Evolutionary conservation across 2,329 filamentous ascomycete genomes (phyloP).

Genomic region (Tolypocladium endophyticum): DNA sequence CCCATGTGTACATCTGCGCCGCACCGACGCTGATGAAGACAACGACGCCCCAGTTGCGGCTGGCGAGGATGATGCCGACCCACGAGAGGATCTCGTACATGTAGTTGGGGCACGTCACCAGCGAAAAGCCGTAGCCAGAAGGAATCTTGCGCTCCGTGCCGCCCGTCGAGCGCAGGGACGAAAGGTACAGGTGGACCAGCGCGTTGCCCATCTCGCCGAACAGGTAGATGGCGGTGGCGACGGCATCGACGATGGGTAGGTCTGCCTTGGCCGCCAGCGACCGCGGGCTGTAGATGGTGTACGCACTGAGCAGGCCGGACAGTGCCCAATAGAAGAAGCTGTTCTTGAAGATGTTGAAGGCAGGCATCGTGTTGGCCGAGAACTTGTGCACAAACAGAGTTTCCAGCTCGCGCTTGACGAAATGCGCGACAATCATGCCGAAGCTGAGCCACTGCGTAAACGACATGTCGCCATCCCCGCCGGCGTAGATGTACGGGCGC

Average conservation of each 20-base stretch:
- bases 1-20: slow-evolving; percentile 79
- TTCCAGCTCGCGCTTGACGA: slow-evolving; percentile 90
- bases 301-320: slow-evolving; percentile 69
- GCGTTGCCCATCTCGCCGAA: slow-evolving; percentile 76
- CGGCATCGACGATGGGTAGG: slow-evolving; percentile 44
- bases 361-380: slow-evolving; percentile 88
- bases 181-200: slow-evolving; percentile 68
- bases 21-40: slow-evolving; percentile 66
- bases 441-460: slow-evolving; percentile 64
- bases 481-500: slow-evolving; percentile 52
- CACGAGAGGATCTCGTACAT: slow-evolving; percentile 85
- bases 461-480: slow-evolving; percentile 40
- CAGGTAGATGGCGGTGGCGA: slow-evolving; percentile 60
- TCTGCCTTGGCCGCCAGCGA: slow-evolving; percentile 51
- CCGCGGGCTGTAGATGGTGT: slow-evolving; percentile 72
- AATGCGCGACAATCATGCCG: slow-evolving; percentile 68
- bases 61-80: slow-evolving; percentile 71
- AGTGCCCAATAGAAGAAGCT: slow-evolving; percentile 87
- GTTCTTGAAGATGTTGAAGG: slow-evolving; percentile 87
- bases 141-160: slow-evolving; percentile 85
- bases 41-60: slow-evolving; percentile 65
- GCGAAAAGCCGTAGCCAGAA: slow-evolving; percentile 67
- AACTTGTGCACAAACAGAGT: slow-evolving; percentile 94
- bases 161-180: slow-evolving; percentile 64
- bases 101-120: slow-evolving; percentile 96